Evolutionary conservation across 2,329 filamentous ascomycete genomes (phyloP), one percentile per base, ranked within the genome.

Genomic region (Alternaria arborescens): DNA sequence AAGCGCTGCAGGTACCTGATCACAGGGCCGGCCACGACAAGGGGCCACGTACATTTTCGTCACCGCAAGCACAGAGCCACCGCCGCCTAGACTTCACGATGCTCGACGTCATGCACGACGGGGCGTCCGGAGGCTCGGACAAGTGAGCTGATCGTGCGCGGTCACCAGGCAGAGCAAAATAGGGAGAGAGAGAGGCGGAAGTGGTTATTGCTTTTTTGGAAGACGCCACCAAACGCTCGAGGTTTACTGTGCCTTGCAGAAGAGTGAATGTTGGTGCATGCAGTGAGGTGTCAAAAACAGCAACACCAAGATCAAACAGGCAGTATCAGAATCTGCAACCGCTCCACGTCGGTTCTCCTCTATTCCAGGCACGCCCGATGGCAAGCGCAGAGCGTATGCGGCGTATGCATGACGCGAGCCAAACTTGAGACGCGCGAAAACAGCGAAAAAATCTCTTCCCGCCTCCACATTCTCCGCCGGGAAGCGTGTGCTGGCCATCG

Each of bases 31-130:
- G 44, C 44, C 44, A 32, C 48, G 30, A 46, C 12, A 47, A 38
- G 24, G 10, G 50, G 52, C 52, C 63, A 46, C 55, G 51, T 67
- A 59, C 36, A 28, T 38, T n/a, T n/a, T 46, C 16, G 41, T 38
- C 53, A 57, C 53, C 46, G 47, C 38, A 62, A 62, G 55, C 61
- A 60, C 41, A 56, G 47, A 52, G 47, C 55, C 32, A 44, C 18
- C 55, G 50, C 20, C 61, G 67, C 61, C 64, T 60, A 61, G 62
- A 65, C 65, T 65, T 75, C 73, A 76, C 73, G 75, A 77, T 77
- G 71, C 58, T 69, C 71, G 65, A 73, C 73, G 73, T 77, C 75
- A 77, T 77, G 73, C 67, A 60, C 52, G 48, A 48, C 48, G 36
- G 18, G 24, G n/a, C 52, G 40, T 51, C 44, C 42, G 47, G 34